Percentiles rank a stretch among this genome's conserved stretches.
phyloP scores from a whole-genome alignment of 495 filamentous ascomycete species.

The Evansstolkia leycettana region DNA sequence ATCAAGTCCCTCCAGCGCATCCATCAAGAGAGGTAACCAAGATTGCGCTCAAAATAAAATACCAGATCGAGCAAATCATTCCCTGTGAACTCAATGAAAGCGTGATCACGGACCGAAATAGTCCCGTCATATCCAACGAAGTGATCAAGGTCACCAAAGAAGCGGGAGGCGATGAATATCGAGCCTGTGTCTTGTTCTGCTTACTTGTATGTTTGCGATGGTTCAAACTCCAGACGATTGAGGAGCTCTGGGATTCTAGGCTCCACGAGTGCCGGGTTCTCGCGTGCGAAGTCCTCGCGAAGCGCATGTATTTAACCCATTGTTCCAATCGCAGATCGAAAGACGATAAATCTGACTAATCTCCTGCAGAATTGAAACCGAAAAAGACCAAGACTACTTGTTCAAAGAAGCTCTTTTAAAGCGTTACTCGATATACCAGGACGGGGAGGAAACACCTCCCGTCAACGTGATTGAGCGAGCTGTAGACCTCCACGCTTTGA shows the following conservation, averaged over 20 bases:
- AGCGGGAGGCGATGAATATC: constrained; percentile 66
- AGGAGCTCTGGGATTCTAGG: constrained; percentile 86
- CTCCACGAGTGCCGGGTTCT: constrained; percentile 65
- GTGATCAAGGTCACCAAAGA: constrained; percentile 68
- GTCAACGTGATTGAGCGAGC: constrained; percentile 84
- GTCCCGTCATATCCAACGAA: constrained; percentile 63
- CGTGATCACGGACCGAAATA: constrained; percentile 64
- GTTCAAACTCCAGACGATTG: constrained; percentile 70
- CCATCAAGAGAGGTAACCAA: constrained; percentile 68
- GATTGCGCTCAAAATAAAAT: constrained; percentile 75
- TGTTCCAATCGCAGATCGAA: neutral
- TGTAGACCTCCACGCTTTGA: constrained; percentile 81
- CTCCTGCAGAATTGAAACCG: constrained; percentile 56
- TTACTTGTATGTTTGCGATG: constrained; percentile 81
- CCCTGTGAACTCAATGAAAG: constrained; percentile 73
- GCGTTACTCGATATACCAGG: constrained; percentile 69
- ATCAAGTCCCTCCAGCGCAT: constrained; percentile 28
- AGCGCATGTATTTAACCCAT: constrained; percentile 68
- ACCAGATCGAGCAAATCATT: constrained; percentile 80
- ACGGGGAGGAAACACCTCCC: constrained; percentile 58
- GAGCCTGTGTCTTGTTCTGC: constrained; percentile 71
- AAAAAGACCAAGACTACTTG: constrained; percentile 64
- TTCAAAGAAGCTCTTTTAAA: constrained; percentile 77
- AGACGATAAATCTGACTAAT: no score
- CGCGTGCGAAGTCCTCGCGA: constrained; percentile 94